These are phyloP conservation scores for Penicillium griseofulvum DNA, from an alignment of 2,329 filamentous ascomycete species.

Conservation along the genomic window DNA sequence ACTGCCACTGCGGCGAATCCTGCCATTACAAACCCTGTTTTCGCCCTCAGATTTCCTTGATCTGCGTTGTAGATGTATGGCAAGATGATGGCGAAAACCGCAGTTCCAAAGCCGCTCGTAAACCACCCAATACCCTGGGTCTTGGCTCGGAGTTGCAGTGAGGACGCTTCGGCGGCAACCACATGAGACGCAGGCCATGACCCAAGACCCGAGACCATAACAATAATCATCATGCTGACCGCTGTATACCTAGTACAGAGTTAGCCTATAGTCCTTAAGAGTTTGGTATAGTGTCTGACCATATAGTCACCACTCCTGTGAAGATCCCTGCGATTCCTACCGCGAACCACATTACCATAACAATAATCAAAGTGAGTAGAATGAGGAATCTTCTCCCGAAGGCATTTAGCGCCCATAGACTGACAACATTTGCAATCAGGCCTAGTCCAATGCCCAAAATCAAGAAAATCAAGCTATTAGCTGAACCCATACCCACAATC, in stretches of 20 bases:
- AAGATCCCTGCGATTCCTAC: slow-evolving; percentile 49
- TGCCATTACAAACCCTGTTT: slow-evolving; percentile 21
- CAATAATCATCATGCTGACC: slow-evolving; percentile 44
- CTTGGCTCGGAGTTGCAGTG: slow-evolving; percentile 34
- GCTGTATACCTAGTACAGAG: slow-evolving; percentile 34
- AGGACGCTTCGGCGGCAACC: slow-evolving; percentile 31
- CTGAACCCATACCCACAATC: slow-evolving; percentile 25
- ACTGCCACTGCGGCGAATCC: slow-evolving; percentile 15
- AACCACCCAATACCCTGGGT: slow-evolving; percentile 42
- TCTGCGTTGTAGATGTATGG: slow-evolving; percentile 48
- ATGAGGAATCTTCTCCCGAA: slow-evolving; percentile 42
- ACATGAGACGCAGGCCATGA: slow-evolving; percentile 35
- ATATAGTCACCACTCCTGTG: slow-evolving; percentile 35
- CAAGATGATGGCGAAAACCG: slow-evolving; percentile 45
- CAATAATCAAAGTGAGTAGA: slow-evolving; percentile 33
- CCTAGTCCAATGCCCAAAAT: slow-evolving; percentile 47
- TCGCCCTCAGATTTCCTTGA: slow-evolving; percentile 14
- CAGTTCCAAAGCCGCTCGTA: slow-evolving; percentile 38
- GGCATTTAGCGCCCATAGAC: slow-evolving; percentile 44
- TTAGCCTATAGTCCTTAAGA: neutral
- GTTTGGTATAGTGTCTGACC: slow-evolving; percentile 27
- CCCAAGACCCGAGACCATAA: slow-evolving; percentile 38
- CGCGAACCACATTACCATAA: slow-evolving; percentile 40
- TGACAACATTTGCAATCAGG: slow-evolving; percentile 42
- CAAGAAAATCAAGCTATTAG: slow-evolving; percentile 41